These are phyloP conservation scores for Dictyostelium purpureum DNA, from an alignment of 78 protist genomes.

Conservation along the genomic window DNA sequence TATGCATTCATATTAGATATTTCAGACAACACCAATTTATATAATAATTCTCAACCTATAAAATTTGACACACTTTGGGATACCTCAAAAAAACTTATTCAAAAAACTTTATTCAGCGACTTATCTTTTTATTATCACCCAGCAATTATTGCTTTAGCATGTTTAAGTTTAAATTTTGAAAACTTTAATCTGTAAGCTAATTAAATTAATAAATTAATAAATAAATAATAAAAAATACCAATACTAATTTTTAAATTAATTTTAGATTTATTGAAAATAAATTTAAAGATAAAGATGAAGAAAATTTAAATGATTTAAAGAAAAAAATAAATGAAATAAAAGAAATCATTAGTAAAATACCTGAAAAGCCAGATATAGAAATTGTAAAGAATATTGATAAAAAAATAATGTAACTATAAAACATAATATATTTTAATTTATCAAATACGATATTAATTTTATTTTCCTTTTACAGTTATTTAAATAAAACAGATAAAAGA, in stretches of 20 bases:
- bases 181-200: neutral
- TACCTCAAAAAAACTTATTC: neutral
- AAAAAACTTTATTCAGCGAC: conserved; percentile 30
- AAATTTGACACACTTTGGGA: conserved; percentile 17
- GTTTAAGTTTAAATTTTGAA: conserved; percentile 25
- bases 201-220: neutral
- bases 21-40: neutral
- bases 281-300: neutral
- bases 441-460: neutral
- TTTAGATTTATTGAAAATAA: conserved; percentile 27
- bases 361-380: conserved; percentile 39
- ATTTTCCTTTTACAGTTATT: neutral
- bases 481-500: conserved; percentile 55
- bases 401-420: conserved; percentile 51
- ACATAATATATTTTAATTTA: neutral
- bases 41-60: neutral
- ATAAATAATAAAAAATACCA: neutral
- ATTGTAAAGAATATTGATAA: conserved; percentile 23
- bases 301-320: neutral
- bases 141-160: conserved; percentile 39
- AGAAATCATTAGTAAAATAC: neutral
- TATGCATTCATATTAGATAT: conserved; percentile 39
- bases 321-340: conserved; percentile 22
- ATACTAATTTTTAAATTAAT: neutral
- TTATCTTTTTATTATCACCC: conserved; percentile 50